phyloP scores from a whole-genome alignment of 2,329 filamentous ascomycete species.

The Fusarium haematococcum region DNA sequence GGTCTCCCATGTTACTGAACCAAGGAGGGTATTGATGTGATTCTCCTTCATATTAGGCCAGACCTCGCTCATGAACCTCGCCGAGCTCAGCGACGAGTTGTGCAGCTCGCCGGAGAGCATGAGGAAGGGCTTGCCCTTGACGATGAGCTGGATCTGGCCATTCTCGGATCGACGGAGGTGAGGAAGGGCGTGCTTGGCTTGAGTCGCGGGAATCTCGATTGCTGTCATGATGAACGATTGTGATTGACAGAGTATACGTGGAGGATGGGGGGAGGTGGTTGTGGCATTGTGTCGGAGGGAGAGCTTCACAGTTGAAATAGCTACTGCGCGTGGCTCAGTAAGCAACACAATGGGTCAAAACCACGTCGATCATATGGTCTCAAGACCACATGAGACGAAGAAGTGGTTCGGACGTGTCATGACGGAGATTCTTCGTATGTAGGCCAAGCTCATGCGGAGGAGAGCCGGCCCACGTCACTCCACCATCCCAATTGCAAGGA shows the following conservation, averaged over 20 bases:
- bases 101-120: slow-evolving; percentile 52
- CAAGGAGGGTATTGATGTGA: slow-evolving; percentile 49
- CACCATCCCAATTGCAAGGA: neutral
- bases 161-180: slow-evolving; percentile 39
- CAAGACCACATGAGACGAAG: neutral
- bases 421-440: slow-evolving; percentile 2
- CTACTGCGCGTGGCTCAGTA: neutral
- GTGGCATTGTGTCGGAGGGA: neutral
- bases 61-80: slow-evolving; percentile 49
- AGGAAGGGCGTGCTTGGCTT: slow-evolving; percentile 7
- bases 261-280: neutral
- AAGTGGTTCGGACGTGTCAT: neutral
- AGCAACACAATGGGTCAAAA: neutral
- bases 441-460: neutral
- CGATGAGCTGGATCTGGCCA: slow-evolving; percentile 49
- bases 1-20: slow-evolving; percentile 52
- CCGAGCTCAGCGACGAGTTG: slow-evolving; percentile 51
- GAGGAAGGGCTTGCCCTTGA: slow-evolving; percentile 53
- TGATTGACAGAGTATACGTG: neutral
- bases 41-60: slow-evolving; percentile 49
- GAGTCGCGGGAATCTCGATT: neutral
- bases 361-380: neutral
- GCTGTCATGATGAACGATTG: slow-evolving; percentile 26
- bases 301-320: slow-evolving; percentile 19
- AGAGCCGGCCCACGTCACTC: neutral